Evolutionary conservation across 129 eudicot genomes (phyloP), one percentile per base, ranked within the genome.

Genomic region (Tanacetum coccineum): DNA sequence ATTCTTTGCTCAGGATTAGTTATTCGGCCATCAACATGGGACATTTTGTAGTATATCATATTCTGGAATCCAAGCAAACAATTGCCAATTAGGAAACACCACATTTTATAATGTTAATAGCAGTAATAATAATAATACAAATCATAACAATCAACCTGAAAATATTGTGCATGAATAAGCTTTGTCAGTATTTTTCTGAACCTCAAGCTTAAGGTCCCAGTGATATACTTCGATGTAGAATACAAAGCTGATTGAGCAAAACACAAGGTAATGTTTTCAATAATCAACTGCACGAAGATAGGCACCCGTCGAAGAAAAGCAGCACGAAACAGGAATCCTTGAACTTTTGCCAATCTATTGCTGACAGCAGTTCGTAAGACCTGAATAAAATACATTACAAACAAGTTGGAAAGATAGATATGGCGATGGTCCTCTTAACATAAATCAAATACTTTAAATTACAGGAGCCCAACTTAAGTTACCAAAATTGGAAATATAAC

Each of bases 261-360:
- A 71, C 99, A 94, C 39, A 94, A 81, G 59, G 80, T 68, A 51
- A 94, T 81, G 82, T 94, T 94, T 78, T 94, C 99, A 59, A 94
- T 54, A 51, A 94, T 94, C 78, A 94, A 79, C 60, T 93, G 96
- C 57, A 94, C 78, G 80, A 94, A 94, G 15, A 76, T 63, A 0
- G 99, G 99, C 39, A 94, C 99, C 13, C 99, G 99, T 25, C 99
- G 88, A 65, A 94, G 99, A 81, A 94, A 94, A 69, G 99, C 99
- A 66, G 97, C 82, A 58, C 99, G 99, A 71, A 94, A 94, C 44
- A 94, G 83, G 76, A 89, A 89, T 61, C 99, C 99, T 76, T 94
- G 99, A 55, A 94, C 99, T 87, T 85, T 94, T 45, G 99, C 99
- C 78, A 94, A 81, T 78, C 99, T 84, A 72, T 94, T 94, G 95